Percentiles rank a stretch among this genome's conserved stretches.
phyloP scores from a whole-genome alignment of 768 basidiomycete genomes.

The Dendrothele bispora region DNA sequence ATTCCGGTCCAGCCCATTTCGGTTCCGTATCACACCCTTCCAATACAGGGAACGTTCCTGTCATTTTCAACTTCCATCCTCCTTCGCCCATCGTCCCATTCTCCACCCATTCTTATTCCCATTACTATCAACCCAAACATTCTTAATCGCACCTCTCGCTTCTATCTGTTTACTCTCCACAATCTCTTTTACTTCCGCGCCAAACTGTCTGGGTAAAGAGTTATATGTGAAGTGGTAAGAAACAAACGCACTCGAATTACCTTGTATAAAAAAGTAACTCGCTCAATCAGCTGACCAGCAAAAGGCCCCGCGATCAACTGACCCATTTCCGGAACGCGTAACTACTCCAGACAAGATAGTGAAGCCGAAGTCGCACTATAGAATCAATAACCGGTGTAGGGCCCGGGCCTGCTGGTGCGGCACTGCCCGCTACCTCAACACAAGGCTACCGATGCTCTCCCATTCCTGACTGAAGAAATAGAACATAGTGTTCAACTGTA shows the following conservation, averaged over 20 bases:
- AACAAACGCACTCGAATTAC: background rate
- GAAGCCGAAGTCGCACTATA: too few relatives aligned
- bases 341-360: too few relatives aligned
- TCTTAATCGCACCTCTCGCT: slow-evolving; percentile 57
- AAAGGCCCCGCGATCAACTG: slow-evolving; percentile 75
- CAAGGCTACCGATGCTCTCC: too few relatives aligned
- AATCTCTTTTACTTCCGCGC: slow-evolving; percentile 67
- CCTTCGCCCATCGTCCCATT: too few relatives aligned
- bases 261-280: slow-evolving; percentile 16
- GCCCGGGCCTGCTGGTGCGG: too few relatives aligned
- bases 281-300: slow-evolving; percentile 71
- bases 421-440: too few relatives aligned
- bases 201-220: slow-evolving; percentile 51
- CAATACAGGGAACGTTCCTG: slow-evolving; percentile 59
- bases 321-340: slow-evolving; percentile 67
- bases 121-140: slow-evolving; percentile 47
- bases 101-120: too few relatives aligned
- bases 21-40: slow-evolving; percentile 58
- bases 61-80: slow-evolving; percentile 69
- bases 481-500: too few relatives aligned
- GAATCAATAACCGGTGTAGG: too few relatives aligned
- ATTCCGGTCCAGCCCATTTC: slow-evolving; percentile 66
- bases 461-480: too few relatives aligned
- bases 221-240: background rate
- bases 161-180: slow-evolving; percentile 54